Conservation (phyloP, 352 stramenopile genomes). For the Phytophthora pinifolia region DNA sequence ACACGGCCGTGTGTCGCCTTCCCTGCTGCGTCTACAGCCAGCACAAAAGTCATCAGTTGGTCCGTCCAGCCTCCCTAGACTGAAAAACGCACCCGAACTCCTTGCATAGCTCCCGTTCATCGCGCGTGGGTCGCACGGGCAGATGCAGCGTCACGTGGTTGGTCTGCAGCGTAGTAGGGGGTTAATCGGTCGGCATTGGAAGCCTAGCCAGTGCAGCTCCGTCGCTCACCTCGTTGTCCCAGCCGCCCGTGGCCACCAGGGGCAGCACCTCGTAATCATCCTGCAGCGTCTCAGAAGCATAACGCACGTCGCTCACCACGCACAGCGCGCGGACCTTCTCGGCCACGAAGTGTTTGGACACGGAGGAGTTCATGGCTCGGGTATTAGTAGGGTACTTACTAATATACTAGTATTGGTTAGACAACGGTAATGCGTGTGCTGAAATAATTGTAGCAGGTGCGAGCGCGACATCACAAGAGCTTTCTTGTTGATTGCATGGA, state of each 20-base stretch:
- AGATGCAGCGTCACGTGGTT: slow-evolving; percentile 59
- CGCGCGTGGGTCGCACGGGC: slow-evolving; percentile 41
- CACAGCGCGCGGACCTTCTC: slow-evolving; percentile 64
- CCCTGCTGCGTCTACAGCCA: slow-evolving; percentile 10
- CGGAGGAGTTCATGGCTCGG: slow-evolving; percentile 36
- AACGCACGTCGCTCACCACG: slow-evolving; percentile 60
- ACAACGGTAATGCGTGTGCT: neutral
- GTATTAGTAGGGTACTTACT: no score
- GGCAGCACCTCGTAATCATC: slow-evolving; percentile 46
- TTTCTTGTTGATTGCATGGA: slow-evolving; percentile 17
- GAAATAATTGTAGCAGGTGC: no score
- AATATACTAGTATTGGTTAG: no score
- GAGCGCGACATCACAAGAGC: no score
- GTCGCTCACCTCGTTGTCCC: slow-evolving; percentile 48
- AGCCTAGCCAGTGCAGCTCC: neutral
- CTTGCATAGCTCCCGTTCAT: slow-evolving; percentile 44
- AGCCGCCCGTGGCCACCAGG: slow-evolving; percentile 56
- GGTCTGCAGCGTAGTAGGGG: slow-evolving; percentile 18
- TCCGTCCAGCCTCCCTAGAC: neutral
- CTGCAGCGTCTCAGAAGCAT: slow-evolving; percentile 29
- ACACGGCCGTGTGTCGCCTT: slow-evolving; percentile 22
- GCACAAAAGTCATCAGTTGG: slow-evolving; percentile 1
- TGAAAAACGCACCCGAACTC: slow-evolving; percentile 43
- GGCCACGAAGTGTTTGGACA: slow-evolving; percentile 65
- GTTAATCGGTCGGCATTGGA: neutral